A percentile compares a stretch with the other conserved stretches of the same genome.
Evolutionary conservation across 2,329 filamentous ascomycete species (phyloP).

Genomic region (Coniochaeta sp.): DNA sequence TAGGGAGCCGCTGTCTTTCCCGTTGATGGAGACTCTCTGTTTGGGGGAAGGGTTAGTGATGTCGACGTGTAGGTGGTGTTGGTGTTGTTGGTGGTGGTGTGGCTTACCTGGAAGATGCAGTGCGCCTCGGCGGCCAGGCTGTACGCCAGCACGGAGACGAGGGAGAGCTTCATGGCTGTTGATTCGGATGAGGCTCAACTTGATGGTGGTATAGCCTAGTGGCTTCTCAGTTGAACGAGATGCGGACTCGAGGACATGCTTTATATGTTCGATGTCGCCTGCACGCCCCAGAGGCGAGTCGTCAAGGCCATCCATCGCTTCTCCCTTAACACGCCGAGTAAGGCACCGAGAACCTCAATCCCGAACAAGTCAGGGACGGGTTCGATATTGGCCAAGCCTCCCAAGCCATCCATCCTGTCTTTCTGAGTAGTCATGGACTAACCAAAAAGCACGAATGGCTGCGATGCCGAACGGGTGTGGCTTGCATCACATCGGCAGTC

Average conservation of each 20-base stretch:
- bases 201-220: neutral
- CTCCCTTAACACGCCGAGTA: conserved; percentile 11
- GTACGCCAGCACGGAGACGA: conserved; percentile 23
- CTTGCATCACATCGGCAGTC: conserved; percentile 14
- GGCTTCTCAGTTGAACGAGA: too few species aligned
- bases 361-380: conserved; percentile 13
- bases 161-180: conserved; percentile 29
- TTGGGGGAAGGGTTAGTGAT: neutral
- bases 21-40: conserved; percentile 39
- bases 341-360: conserved; percentile 13
- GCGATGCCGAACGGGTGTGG: conserved; percentile 11
- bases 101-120: conserved; percentile 33
- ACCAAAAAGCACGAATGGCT: conserved; percentile 9
- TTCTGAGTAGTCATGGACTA: conserved; percentile 5
- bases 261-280: neutral
- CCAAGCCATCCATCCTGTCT: conserved; percentile 12
- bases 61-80: neutral
- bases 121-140: conserved; percentile 30
- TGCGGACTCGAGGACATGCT: neutral
- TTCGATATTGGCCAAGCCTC: conserved; percentile 12
- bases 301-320: neutral
- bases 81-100: neutral
- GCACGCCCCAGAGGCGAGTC: neutral
- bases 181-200: neutral
- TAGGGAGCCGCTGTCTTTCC: conserved; percentile 32